Percentiles rank a stretch among this genome's conserved stretches.
phyloP scores from a whole-genome alignment of 331 rosid genomes.

The Saraca asoca region DNA sequence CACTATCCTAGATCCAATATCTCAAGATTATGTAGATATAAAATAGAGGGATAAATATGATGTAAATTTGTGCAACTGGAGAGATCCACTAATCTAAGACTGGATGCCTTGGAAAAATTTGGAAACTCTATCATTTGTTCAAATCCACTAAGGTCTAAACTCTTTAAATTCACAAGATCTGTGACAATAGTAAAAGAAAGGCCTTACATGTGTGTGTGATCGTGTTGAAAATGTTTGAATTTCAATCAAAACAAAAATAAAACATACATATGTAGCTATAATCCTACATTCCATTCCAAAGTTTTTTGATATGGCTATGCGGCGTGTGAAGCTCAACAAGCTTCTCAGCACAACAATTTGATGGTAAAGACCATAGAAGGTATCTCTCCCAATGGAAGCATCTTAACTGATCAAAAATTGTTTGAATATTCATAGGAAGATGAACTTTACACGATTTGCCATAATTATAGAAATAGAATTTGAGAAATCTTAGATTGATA shows the following conservation, averaged over 20 bases:
- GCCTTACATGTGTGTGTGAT: neutral
- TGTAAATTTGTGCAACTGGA: neutral
- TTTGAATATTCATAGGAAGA: no score
- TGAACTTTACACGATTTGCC: no score
- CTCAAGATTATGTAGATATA: neutral
- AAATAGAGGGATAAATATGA: neutral
- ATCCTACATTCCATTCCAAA: conserved; percentile 30
- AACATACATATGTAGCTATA: no score
- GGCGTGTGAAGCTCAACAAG: conserved; percentile 35
- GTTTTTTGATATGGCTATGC: neutral
- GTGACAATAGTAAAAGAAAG: neutral
- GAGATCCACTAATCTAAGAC: neutral
- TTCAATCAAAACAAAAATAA: neutral
- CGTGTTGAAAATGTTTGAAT: no score
- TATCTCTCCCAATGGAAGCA: no score
- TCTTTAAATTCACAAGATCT: neutral
- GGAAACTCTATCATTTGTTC: neutral
- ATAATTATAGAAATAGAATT: no score
- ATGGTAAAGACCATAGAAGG: no score
- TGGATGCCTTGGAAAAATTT: neutral
- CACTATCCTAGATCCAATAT: neutral
- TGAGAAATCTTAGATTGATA: no score
- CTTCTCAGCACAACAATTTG: neutral
- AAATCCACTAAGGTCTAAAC: neutral
- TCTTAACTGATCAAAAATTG: no score